Evolutionary conservation across 768 basidiomycete species (phyloP), one percentile per base, ranked within the genome.

Genomic region (Pulveroboletus ravenelii): DNA sequence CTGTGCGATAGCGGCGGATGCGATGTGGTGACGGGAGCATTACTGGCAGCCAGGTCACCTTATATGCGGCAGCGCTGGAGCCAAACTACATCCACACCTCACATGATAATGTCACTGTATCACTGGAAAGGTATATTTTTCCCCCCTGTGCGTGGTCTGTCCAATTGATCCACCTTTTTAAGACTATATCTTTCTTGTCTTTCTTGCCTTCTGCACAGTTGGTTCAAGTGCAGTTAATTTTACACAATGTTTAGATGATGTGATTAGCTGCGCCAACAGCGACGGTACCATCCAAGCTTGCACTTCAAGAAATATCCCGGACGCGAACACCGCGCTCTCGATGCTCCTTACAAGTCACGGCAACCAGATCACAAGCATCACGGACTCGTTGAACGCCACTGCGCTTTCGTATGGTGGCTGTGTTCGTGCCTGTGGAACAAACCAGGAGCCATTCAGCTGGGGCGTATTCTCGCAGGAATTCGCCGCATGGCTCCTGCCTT

Each of bases 401-500:
- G 53, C 47, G 0, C 41, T 65, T 20, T 51, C 48, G 5, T 55
- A 47, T 1, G 0, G 1, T 10, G 44, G 50, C 3, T 65, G 63
- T 25, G 2, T 5, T 12, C 0, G 10, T 0, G 14, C 31, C 15
- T 65, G 63, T 17, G 62, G 65, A 27, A 7, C 0, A 3, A 41
- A 45, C 1, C 47, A 54, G 9, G 47, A 54, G 8, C 15, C 53
- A 12, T 67, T 65, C n/a, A 30, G n/a, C 12, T 65, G 62, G 62
- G n/a, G 17, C 1, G 30, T 20, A 3, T 67, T 65, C 43, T 43
- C 65, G 0, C 72, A 73, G 41, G 63, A 74, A 41, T 76, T 72
- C 54, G 64, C 67, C 9, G 55, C 74, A 0, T 79, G 77, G 78
- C 62, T 79, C 2, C 48, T 79, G 6, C 78, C 78, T 7, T 77